Evolutionary conservation across 2,329 filamentous ascomycete species (phyloP).

Genomic region (Sporothrix euskadiensis): DNA sequence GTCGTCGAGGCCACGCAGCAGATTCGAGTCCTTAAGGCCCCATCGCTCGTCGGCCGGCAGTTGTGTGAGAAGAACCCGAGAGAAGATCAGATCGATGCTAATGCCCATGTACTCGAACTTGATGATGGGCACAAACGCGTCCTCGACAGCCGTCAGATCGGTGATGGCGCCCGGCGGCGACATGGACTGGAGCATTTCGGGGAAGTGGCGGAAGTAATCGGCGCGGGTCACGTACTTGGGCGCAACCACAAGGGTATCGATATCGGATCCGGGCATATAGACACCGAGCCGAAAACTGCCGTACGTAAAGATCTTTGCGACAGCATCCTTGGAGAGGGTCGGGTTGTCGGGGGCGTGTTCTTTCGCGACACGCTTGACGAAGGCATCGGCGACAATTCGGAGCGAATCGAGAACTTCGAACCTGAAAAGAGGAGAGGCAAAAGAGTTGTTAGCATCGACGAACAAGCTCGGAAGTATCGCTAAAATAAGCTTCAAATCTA

Average conservation of each 20-base stretch:
- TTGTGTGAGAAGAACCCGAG: slow-evolving; percentile 69
- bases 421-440: slow-evolving; percentile 45
- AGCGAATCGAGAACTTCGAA: slow-evolving; percentile 73
- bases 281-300: slow-evolving; percentile 94
- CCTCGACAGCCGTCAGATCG: slow-evolving; percentile 80
- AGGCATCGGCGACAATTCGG: slow-evolving; percentile 78
- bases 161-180: slow-evolving; percentile 76
- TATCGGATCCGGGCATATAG: slow-evolving; percentile 93
- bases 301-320: slow-evolving; percentile 93
- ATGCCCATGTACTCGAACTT: slow-evolving; percentile 91
- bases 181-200: slow-evolving; percentile 74
- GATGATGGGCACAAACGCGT: slow-evolving; percentile 95
- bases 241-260: slow-evolving; percentile 90
- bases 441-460: not conserved
- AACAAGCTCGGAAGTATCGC: not conserved
- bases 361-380: slow-evolving; percentile 78
- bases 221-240: slow-evolving; percentile 85
- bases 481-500: not conserved
- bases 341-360: slow-evolving; percentile 71
- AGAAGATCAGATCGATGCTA: slow-evolving; percentile 92
- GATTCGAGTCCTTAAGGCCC: slow-evolving; percentile 76
- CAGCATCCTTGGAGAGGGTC: slow-evolving; percentile 76
- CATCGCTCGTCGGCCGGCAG: slow-evolving; percentile 68
- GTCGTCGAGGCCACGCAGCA: slow-evolving; percentile 84
- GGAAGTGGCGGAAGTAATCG: slow-evolving; percentile 90